phyloP scores from a whole-genome alignment of 2,329 filamentous ascomycete species.

The Aspergillus pseudoglaucus region DNA sequence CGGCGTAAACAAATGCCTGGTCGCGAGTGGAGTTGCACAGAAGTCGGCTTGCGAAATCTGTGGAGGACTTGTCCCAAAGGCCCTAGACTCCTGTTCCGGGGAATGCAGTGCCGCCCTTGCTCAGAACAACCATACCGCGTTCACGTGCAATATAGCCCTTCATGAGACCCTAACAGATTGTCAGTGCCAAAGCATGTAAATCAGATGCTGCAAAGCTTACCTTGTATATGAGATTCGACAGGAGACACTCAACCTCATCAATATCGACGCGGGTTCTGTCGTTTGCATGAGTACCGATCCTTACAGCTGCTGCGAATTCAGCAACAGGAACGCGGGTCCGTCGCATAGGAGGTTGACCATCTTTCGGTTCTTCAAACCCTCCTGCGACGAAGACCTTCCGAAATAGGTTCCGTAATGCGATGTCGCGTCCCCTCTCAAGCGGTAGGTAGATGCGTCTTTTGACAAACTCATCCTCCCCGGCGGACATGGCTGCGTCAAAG shows the following conservation, averaged over 20 bases:
- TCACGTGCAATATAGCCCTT: slow-evolving; percentile 97
- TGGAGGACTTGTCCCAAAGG: neutral
- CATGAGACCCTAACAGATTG: slow-evolving; percentile 69
- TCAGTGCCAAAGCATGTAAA: neutral
- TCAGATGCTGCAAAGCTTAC: slow-evolving; percentile 44
- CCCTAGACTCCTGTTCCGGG: slow-evolving; percentile 70
- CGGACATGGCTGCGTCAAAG: slow-evolving; percentile 74
- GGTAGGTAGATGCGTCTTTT: slow-evolving; percentile 91
- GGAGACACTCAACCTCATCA: slow-evolving; percentile 90
- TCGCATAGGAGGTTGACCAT: slow-evolving; percentile 54
- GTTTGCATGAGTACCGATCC: slow-evolving; percentile 55
- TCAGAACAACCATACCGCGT: slow-evolving; percentile 81
- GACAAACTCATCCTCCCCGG: slow-evolving; percentile 87
- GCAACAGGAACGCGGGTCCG: slow-evolving; percentile 71
- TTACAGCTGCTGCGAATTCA: slow-evolving; percentile 80
- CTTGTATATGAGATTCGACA: slow-evolving; percentile 99
- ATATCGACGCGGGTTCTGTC: slow-evolving; percentile 60
- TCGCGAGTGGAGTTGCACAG: neutral
- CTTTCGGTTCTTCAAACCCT: slow-evolving; percentile 72
- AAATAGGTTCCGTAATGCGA: slow-evolving; percentile 83
- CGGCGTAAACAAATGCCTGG: too few species aligned
- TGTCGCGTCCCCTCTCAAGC: slow-evolving; percentile 83
- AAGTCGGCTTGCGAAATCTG: neutral
- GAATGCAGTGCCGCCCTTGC: slow-evolving; percentile 79
- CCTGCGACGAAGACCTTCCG: slow-evolving; percentile 83